Conservation (phyloP, 2,329 filamentous ascomycete species). For the Aspergillus thermomutatus region DNA sequence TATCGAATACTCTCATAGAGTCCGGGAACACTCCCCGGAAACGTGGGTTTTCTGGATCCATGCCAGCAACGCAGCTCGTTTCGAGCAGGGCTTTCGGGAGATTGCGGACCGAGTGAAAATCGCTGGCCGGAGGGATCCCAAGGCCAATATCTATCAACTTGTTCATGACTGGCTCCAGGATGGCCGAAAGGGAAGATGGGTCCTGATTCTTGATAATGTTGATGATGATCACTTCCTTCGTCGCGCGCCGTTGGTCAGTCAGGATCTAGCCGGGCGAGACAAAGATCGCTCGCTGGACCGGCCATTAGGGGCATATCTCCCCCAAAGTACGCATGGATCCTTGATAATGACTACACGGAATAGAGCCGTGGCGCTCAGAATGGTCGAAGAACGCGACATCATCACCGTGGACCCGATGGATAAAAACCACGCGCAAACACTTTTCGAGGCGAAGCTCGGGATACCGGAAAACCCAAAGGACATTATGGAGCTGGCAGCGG, state of each 20-base stretch:
- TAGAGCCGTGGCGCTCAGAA: constrained; percentile 5
- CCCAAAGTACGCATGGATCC: constrained; percentile 10
- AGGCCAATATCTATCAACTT: constrained; percentile 30
- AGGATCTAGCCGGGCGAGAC: background rate
- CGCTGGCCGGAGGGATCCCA: constrained; percentile 26
- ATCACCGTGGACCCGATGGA: constrained; percentile 19
- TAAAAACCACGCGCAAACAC: constrained; percentile 22
- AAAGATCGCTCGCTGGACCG: background rate
- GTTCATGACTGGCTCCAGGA: constrained; percentile 20
- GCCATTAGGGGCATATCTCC: constrained; percentile 15
- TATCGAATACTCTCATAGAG: constrained; percentile 36
- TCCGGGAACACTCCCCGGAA: constrained; percentile 20
- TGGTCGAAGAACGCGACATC: constrained; percentile 11
- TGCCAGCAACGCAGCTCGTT: constrained; percentile 29
- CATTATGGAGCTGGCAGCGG: background rate
- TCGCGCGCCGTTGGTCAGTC: background rate
- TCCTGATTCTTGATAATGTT: constrained; percentile 25
- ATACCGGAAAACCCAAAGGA: background rate
- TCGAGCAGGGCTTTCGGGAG: constrained; percentile 35
- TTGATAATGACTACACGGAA: constrained; percentile 16
- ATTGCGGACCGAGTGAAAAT: constrained; percentile 32
- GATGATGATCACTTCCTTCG: constrained; percentile 19
- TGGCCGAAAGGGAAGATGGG: constrained; percentile 17
- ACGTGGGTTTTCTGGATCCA: constrained; percentile 40
- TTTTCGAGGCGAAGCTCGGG: constrained; percentile 29